phyloP scores from a whole-genome alignment of 148 eudicot species.

The Hydrangea macrophylla region DNA sequence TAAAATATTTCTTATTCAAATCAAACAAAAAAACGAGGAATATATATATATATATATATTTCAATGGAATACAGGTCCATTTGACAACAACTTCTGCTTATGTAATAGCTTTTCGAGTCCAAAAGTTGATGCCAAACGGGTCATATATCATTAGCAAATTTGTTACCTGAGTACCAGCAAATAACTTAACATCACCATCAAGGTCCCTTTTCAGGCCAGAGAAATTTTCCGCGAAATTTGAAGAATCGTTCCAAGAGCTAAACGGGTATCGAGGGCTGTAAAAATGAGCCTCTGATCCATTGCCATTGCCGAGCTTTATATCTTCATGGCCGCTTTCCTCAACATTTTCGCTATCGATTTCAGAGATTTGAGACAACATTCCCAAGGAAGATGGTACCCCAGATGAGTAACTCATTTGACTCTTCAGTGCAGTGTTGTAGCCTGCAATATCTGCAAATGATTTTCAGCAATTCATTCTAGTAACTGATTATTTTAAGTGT shows the following conservation, averaged over 20 bases:
- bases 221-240: conserved; percentile 25
- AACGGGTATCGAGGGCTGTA: conserved; percentile 38
- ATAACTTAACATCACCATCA: conserved; percentile 22
- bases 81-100: background rate
- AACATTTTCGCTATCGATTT: conserved; percentile 38
- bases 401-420: conserved; percentile 27
- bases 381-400: conserved; percentile 31
- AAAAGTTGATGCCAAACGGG: too few relatives aligned
- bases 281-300: conserved; percentile 32
- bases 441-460: conserved; percentile 27
- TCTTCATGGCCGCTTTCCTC: conserved; percentile 30
- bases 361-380: conserved; percentile 59
- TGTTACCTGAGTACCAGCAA: conserved; percentile 38
- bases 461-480: conserved; percentile 11
- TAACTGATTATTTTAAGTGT: background rate
- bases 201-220: conserved; percentile 31
- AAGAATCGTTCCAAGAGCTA: conserved; percentile 48
- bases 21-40: too few relatives aligned
- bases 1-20: background rate
- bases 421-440: conserved; percentile 31
- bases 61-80: background rate
- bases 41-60: too few relatives aligned
- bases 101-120: too few relatives aligned
- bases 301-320: conserved; percentile 25
- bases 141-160: background rate